Conservation (phyloP, 805 yeast genomes). For the Ogataea pignaliae region DNA sequence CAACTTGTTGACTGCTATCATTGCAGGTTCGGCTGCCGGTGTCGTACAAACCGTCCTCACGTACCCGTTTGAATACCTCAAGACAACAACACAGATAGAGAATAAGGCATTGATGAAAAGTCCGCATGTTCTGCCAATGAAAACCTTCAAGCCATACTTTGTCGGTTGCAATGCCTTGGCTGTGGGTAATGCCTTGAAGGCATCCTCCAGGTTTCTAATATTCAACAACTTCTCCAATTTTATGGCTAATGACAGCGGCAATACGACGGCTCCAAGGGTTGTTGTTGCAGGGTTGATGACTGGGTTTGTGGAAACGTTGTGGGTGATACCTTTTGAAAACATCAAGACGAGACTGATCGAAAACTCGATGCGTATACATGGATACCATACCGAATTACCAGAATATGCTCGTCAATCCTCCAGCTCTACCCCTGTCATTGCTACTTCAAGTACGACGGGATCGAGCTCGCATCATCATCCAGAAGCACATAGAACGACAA, state of each 20-base stretch:
- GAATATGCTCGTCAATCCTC: constrained; percentile 2
- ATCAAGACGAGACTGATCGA: constrained; percentile 79
- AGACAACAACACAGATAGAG: constrained; percentile 60
- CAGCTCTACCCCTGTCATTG: not conserved
- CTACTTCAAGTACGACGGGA: constrained; percentile 9
- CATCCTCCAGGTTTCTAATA: constrained; percentile 65
- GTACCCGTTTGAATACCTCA: constrained; percentile 68
- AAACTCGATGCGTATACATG: constrained; percentile 41
- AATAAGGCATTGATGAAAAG: constrained; percentile 31
- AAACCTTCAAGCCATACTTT: constrained; percentile 29
- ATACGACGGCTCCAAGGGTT: constrained; percentile 71
- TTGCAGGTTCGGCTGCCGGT: constrained; percentile 61
- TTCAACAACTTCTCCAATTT: constrained; percentile 73
- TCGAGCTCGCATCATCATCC: constrained; percentile 9
- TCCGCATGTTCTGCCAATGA: constrained; percentile 33
- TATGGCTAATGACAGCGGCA: constrained; percentile 54
- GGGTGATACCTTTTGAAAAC: constrained; percentile 89
- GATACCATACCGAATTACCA: constrained; percentile 23
- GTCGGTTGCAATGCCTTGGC: constrained; percentile 75
- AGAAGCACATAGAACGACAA: constrained; percentile 16
- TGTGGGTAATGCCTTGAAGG: constrained; percentile 68
- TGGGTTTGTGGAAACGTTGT: constrained; percentile 74
- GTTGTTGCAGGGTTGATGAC: constrained; percentile 82
- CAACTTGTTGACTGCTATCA: constrained; percentile 51
- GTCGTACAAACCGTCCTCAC: constrained; percentile 58